Evolutionary conservation across 2,329 filamentous ascomycete species (phyloP), one percentile per base, ranked within the genome.

Genomic region (Stachybotrys echinatus): DNA sequence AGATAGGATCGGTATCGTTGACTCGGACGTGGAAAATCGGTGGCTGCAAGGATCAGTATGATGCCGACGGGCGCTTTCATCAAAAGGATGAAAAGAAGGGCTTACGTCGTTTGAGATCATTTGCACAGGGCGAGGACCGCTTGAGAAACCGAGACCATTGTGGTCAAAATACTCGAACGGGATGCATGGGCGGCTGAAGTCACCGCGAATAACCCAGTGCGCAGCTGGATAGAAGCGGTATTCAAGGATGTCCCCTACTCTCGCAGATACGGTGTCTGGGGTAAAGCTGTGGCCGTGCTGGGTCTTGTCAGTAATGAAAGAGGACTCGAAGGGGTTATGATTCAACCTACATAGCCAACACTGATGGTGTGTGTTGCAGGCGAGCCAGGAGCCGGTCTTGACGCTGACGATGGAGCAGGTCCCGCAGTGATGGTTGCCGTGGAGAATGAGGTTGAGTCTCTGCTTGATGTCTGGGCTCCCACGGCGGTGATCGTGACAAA

Each of bases 141-240:
- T 79, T 57, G 74, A 83, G 59, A 84, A 84, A 8, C 75, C 74
- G 6, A 71, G 54, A 31, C 74, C 66, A 22, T 79, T 73, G 45
- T 71, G 53, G 1, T 72, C 70, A 45, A 75, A 70, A 48, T 77
- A 71, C 47, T 82, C 77, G 51, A 81, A 84, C 0, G 84, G 84
- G 42, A 85, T 76, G 52, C 85, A 88, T 38, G 84, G 81, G n/a
- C 71, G 69, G 2, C 69, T 65, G 56, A 76, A 86, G 45, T 76
- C 80, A 31, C 82, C 77, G 46, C 80, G 74, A 8, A 80, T 79
- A n/a, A 87, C 79, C 3, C 81, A 84, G 59, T 88, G 84, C 47
- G 79, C 83, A 20, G 72, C 72, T 1, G 83, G 81, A 55, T 80
- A 85, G 59, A 87, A 86, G 42, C 76, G 69, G 63, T 81, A 87